Conservation (phyloP, 352 stramenopile species). For the Phytophthora citricola region DNA sequence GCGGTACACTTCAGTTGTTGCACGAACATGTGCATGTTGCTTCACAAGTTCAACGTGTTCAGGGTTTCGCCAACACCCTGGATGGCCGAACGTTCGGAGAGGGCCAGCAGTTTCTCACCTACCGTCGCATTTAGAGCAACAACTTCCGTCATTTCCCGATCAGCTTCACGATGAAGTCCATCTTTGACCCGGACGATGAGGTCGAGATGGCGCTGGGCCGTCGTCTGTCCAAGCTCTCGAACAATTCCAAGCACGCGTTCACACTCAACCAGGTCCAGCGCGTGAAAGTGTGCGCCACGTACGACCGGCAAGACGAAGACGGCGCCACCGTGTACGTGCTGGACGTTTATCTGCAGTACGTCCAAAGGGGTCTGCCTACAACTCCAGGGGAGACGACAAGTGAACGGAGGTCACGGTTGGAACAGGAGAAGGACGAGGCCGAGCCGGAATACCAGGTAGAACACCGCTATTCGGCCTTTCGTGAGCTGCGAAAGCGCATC, state of each 20-base stretch:
- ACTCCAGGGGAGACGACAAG: slow-evolving; percentile 27
- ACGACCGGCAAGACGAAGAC: slow-evolving; percentile 42
- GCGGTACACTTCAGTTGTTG: too few relatives aligned
- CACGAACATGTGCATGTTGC: background rate
- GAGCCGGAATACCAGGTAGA: slow-evolving; percentile 52
- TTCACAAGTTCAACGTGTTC: too few relatives aligned
- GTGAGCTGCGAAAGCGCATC: slow-evolving; percentile 46
- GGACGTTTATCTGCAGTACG: slow-evolving; percentile 54
- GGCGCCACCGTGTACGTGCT: slow-evolving; percentile 62
- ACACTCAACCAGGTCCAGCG: slow-evolving; percentile 71
- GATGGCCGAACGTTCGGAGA: slow-evolving; percentile 19
- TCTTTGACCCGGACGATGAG: slow-evolving; percentile 15
- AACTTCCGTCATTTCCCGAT: slow-evolving; percentile 14
- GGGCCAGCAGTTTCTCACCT: slow-evolving; percentile 16
- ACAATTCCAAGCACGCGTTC: slow-evolving; percentile 57
- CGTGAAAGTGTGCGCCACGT: slow-evolving; percentile 47
- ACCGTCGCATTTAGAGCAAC: slow-evolving; percentile 5
- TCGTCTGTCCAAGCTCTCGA: slow-evolving; percentile 55
- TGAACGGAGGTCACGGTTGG: slow-evolving; percentile 26
- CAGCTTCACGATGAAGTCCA: slow-evolving; percentile 20
- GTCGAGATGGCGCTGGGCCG: slow-evolving; percentile 13
- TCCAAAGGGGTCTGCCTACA: slow-evolving; percentile 57
- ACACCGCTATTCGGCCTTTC: slow-evolving; percentile 73
- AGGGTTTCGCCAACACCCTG: background rate
- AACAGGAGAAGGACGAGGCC: slow-evolving; percentile 29